Evolutionary conservation across 352 stramenopile genomes (phyloP), one percentile per base, ranked within the genome.

Genomic region (Phytophthora capsici): DNA sequence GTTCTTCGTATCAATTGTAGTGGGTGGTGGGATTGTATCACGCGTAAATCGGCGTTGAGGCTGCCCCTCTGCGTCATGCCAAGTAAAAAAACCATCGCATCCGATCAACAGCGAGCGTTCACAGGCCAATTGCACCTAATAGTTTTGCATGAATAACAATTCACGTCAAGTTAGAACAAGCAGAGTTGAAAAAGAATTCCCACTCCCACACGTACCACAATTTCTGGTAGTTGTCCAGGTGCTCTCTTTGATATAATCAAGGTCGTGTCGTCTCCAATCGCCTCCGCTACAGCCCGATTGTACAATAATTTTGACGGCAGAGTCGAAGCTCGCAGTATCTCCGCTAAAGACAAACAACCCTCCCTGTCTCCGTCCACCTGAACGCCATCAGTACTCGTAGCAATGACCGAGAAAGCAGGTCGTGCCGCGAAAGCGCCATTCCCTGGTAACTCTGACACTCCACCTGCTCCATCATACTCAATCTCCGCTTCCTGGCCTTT

Each of bases 31-130:
- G 34, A 89, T 76, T 12, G 82, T 88, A 47, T 91, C 77, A 34
- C 69, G 58, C 16, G 82, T 90, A 63, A 93, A 93, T 34, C 83
- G 80, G 44, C 88, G 76, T 20, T 63, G 38, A 45, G 66, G 57
- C 16, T 22, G 38, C 17, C 78, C 80, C 4, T 26, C 22, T 9
- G 71, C 43, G 26, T 76, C 65, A 14, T 79, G 85, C 66, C 66
- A 80, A 4, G 65, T 75, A 57, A 88, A 90, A 61, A 87, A 90
- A 0, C 70, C 66, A 40, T 78, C 69, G 25, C 53, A 44, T 5
- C 49, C 70, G 1, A 55, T 64, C 43, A 80, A 44, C 14, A 80
- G 10, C 2, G 60, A 73, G 0, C 25, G 37, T 32, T 69, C 37
- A 10, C 28, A 5, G 14, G 56, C 25, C 25, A 70, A 49, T 30